Conservation (phyloP, 345 rosid species). For the Eucalyptus polyanthemos region DNA sequence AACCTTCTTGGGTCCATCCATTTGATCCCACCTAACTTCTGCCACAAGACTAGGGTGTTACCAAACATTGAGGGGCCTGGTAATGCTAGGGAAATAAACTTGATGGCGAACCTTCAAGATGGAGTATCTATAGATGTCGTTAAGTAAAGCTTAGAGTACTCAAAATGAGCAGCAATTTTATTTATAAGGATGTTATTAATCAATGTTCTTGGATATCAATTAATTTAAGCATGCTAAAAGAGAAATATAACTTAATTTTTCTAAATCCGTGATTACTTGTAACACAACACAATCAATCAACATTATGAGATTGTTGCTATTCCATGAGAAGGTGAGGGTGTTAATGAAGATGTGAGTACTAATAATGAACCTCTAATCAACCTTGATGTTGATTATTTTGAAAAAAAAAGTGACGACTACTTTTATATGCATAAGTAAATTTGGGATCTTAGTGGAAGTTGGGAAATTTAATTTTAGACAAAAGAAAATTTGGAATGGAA, state of each 20-base stretch:
- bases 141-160: neutral
- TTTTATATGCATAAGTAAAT: too few relatives aligned
- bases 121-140: neutral
- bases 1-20: neutral
- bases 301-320: neutral
- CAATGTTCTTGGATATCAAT: neutral
- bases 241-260: neutral
- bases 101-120: neutral
- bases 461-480: neutral
- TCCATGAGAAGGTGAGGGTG: accelerated
- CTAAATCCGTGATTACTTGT: neutral
- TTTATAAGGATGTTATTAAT: neutral
- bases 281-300: neutral
- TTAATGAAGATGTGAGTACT: accelerated
- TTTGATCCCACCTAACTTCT: neutral
- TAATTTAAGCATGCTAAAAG: neutral
- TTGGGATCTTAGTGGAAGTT: neutral
- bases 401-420: neutral
- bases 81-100: neutral
- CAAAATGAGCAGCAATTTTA: neutral
- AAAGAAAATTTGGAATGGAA: neutral
- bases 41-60: neutral
- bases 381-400: neutral
- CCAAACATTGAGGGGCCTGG: neutral
- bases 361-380: accelerated